Percentiles rank a stretch among this genome's conserved stretches.
These are phyloP conservation scores for Albugo candida DNA, from an alignment of 352 stramenopile species.

Conservation along the genomic window DNA sequence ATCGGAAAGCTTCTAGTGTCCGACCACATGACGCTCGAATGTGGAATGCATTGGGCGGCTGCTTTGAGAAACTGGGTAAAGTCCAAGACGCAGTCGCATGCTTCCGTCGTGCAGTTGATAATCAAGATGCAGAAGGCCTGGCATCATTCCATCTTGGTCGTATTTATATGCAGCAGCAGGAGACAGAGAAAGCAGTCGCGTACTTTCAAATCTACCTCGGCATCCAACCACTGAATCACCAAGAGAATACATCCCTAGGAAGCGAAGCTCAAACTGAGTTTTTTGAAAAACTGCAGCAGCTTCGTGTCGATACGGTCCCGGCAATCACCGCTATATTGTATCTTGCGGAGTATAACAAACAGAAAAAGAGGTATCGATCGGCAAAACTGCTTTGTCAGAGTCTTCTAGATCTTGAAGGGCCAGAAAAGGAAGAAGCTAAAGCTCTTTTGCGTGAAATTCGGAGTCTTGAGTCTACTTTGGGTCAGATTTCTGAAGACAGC, in stretches of 20 bases:
- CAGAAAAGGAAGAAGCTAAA: constrained; percentile 71
- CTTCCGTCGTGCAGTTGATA: constrained; percentile 53
- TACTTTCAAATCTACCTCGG: constrained; percentile 58
- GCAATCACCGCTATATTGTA: constrained; percentile 44
- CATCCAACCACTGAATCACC: not conserved
- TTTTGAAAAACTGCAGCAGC: constrained; percentile 11
- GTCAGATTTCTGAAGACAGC: too few species aligned
- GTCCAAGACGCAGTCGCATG: constrained; percentile 45
- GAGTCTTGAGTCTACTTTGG: not conserved
- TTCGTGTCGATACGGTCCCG: constrained; percentile 42
- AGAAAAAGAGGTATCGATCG: constrained; percentile 27
- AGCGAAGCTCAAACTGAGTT: not conserved
- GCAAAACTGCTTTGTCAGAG: constrained; percentile 58
- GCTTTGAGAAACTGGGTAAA: constrained; percentile 62
- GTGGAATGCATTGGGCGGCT: constrained; percentile 89
- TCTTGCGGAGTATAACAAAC: constrained; percentile 68
- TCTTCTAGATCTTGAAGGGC: constrained; percentile 52
- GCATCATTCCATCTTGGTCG: constrained; percentile 49
- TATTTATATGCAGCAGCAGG: constrained; percentile 24
- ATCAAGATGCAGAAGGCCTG: constrained; percentile 54
- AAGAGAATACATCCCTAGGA: too few species aligned
- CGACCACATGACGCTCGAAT: constrained; percentile 94
- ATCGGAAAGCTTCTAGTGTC: constrained; percentile 89
- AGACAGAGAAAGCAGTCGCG: constrained; percentile 36
- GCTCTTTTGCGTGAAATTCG: constrained; percentile 58